Evolutionary conservation across 2,329 filamentous ascomycete species (phyloP).

Genomic region (Thielaviopsis populi): DNA sequence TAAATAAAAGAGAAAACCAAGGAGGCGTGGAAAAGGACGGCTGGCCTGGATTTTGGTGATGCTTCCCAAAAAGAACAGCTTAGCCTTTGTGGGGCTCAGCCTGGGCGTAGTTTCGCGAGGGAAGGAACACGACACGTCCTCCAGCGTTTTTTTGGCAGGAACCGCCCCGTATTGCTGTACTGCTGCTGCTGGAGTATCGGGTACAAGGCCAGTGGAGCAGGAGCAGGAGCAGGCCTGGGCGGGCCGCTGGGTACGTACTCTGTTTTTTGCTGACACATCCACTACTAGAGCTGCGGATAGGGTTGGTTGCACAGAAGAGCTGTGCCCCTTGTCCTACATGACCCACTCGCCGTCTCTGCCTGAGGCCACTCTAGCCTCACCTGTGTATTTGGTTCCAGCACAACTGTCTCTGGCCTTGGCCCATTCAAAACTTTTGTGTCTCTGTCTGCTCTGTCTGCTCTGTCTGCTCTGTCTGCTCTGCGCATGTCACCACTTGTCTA

Average conservation of each 20-base stretch:
- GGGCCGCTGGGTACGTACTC: neutral
- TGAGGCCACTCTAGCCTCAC: neutral
- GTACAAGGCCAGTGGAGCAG: neutral
- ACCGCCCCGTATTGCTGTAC: neutral
- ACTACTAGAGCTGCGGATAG: too few species aligned
- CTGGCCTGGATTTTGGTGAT: neutral
- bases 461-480: too few species aligned
- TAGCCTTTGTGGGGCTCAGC: conserved; percentile 13
- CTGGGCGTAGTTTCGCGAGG: neutral
- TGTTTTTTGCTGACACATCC: too few species aligned
- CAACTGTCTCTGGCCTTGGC: too few species aligned
- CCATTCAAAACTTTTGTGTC: too few species aligned
- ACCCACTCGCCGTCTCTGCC: too few species aligned
- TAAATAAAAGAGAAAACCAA: neutral
- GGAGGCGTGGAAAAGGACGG: neutral
- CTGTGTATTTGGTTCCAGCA: too few species aligned
- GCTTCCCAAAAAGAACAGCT: conserved; percentile 13
- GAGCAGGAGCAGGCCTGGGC: neutral
- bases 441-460: neutral
- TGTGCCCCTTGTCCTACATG: too few species aligned
- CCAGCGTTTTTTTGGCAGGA: conserved; percentile 1
- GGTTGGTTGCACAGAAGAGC: too few species aligned
- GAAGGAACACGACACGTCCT: conserved; percentile 9
- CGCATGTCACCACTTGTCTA: too few species aligned
- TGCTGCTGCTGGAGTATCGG: neutral